Conservation (phyloP, 257 asterid genomes). For the Rhazya stricta region DNA sequence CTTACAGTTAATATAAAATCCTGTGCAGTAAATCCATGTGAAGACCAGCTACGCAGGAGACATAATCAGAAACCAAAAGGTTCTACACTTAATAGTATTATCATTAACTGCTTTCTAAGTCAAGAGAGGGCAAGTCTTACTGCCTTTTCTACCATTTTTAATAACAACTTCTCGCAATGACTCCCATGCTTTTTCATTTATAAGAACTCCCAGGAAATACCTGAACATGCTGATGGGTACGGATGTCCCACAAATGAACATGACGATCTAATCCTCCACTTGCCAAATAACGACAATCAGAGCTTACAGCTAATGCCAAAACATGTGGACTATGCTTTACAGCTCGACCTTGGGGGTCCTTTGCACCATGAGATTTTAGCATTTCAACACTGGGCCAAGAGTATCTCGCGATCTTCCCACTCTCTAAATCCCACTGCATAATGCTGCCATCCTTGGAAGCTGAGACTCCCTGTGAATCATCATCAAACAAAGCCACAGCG, state of each 20-base stretch:
- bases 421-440: conserved; percentile 77
- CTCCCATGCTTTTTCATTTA: not conserved
- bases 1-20: not conserved
- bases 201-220: conserved; percentile 26
- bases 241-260: conserved; percentile 88
- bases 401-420: conserved; percentile 74
- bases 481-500: conserved; percentile 76
- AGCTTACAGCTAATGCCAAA: conserved; percentile 76
- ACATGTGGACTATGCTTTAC: conserved; percentile 73
- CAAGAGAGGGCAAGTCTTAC: not conserved
- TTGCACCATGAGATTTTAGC: conserved; percentile 72
- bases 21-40: not conserved
- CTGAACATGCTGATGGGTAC: conserved; percentile 83
- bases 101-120: not conserved
- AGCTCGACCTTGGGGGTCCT: conserved; percentile 74
- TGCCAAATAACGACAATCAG: conserved; percentile 90
- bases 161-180: not conserved
- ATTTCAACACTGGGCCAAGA: conserved; percentile 68
- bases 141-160: not conserved
- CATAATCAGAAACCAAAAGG: not conserved
- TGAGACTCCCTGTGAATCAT: conserved; percentile 78
- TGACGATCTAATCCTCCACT: conserved; percentile 97
- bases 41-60: not conserved
- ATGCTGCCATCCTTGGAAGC: conserved; percentile 88
- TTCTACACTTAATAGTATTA: not conserved